A percentile compares a stretch with the other conserved stretches of the same genome.
phyloP scores from a whole-genome alignment of 148 eudicot species.

The Nepenthes mirabilis region DNA sequence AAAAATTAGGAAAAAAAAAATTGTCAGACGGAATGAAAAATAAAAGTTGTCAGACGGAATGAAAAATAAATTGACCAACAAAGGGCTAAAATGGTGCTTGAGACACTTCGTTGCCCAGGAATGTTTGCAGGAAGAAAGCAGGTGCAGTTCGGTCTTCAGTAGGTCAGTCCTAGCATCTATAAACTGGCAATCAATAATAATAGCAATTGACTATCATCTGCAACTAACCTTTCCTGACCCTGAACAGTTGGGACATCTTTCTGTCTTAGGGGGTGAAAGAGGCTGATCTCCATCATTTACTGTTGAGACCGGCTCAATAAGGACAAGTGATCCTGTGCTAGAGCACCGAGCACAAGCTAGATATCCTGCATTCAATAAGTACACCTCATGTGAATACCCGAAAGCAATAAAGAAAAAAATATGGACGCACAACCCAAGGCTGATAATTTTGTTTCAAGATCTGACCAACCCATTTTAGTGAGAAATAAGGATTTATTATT shows the following conservation, averaged over 20 bases:
- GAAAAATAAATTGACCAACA: not conserved
- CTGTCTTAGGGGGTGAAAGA: slow-evolving; percentile 63
- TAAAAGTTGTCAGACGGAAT: not conserved
- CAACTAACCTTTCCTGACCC: slow-evolving; percentile 80
- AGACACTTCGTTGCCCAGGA: too few species aligned
- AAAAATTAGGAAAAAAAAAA: not conserved
- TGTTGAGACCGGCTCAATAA: slow-evolving; percentile 70
- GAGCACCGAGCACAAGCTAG: slow-evolving; percentile 97
- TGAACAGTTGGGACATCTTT: slow-evolving; percentile 81
- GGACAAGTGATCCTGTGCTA: slow-evolving; percentile 73
- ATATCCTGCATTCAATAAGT: slow-evolving; percentile 51
- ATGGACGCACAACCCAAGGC: too few species aligned
- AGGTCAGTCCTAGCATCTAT: too few species aligned
- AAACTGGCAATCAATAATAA: too few species aligned
- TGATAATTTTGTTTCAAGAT: too few species aligned
- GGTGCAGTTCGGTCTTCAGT: too few species aligned
- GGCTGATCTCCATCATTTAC: slow-evolving; percentile 55
- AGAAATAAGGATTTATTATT: too few species aligned
- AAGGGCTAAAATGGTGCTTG: not conserved
- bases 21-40: not conserved
- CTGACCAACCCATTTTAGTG: too few species aligned
- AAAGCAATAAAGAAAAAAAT: too few species aligned
- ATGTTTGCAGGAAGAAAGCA: too few species aligned
- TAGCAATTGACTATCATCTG: not conserved
- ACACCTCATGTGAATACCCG: not conserved